These are phyloP conservation scores for Monilinia vaccinii-corymbosi DNA, from an alignment of 2,329 filamentous ascomycete genomes.

Conservation along the genomic window DNA sequence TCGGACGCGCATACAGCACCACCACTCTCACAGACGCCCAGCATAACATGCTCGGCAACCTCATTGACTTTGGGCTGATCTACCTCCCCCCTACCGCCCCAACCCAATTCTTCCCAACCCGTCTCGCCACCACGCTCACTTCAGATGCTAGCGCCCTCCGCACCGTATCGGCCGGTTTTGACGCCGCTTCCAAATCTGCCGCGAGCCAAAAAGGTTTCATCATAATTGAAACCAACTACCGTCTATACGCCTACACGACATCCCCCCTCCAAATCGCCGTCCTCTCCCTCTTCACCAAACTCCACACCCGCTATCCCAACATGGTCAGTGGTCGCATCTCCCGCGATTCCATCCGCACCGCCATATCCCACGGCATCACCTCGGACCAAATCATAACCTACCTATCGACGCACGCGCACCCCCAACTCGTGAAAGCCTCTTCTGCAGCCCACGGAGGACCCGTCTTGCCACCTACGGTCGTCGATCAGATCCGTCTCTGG, in stretches of 20 bases:
- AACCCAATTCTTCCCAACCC: constrained; percentile 75
- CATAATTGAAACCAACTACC: constrained; percentile 96
- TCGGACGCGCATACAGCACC: constrained; percentile 86
- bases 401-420: constrained; percentile 84
- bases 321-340: constrained; percentile 89
- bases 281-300: constrained; percentile 77
- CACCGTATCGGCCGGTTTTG: constrained; percentile 58
- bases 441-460: constrained; percentile 36
- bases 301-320: constrained; percentile 87
- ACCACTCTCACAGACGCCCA: constrained; percentile 73
- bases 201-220: constrained; percentile 64
- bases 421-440: constrained; percentile 65
- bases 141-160: constrained; percentile 61
- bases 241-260: constrained; percentile 91
- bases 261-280: constrained; percentile 93
- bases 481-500: constrained; percentile 96
- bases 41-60: constrained; percentile 77
- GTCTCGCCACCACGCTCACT: constrained; percentile 87
- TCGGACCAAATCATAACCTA: constrained; percentile 93
- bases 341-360: constrained; percentile 76
- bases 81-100: constrained; percentile 55
- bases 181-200: constrained; percentile 48
- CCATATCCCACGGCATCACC: constrained; percentile 85
- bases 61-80: constrained; percentile 87
- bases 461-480: constrained; percentile 85